Conservation (phyloP, 257 asterid genomes). For the Nicotiana otophora region DNA sequence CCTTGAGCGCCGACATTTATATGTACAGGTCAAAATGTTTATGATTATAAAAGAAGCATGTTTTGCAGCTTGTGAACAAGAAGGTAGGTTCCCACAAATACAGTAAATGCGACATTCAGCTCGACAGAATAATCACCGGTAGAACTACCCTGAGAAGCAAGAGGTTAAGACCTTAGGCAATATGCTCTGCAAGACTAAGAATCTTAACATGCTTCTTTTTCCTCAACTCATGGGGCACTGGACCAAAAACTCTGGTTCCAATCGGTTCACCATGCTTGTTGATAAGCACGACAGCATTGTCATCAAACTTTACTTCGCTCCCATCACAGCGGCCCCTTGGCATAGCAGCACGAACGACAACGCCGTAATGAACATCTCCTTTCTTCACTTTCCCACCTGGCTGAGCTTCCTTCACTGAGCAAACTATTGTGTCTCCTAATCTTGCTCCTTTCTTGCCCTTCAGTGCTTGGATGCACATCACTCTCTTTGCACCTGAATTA, state of each 20-base stretch:
- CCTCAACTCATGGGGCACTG: constrained; percentile 92
- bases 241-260: constrained; percentile 92
- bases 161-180: constrained; percentile 34
- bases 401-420: constrained; percentile 87
- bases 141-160: neutral
- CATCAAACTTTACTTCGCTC: constrained; percentile 84
- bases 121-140: neutral
- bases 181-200: constrained; percentile 86
- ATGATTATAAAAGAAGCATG: neutral
- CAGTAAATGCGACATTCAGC: neutral
- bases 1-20: neutral
- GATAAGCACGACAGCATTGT: constrained; percentile 81
- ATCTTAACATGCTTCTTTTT: constrained; percentile 94
- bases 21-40: neutral
- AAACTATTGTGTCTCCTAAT: constrained; percentile 77
- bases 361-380: constrained; percentile 76
- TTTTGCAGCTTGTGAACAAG: neutral
- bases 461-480: constrained; percentile 87
- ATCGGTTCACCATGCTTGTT: constrained; percentile 93
- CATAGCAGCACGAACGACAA: constrained; percentile 96
- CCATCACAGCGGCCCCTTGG: constrained; percentile 84
- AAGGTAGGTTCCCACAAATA: neutral
- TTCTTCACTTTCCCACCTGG: constrained; percentile 90
- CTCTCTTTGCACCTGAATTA: constrained; percentile 84
- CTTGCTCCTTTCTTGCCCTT: constrained; percentile 91